phyloP scores from a whole-genome alignment of 2,329 filamentous ascomycete species.

The Chaetomium globosum region DNA sequence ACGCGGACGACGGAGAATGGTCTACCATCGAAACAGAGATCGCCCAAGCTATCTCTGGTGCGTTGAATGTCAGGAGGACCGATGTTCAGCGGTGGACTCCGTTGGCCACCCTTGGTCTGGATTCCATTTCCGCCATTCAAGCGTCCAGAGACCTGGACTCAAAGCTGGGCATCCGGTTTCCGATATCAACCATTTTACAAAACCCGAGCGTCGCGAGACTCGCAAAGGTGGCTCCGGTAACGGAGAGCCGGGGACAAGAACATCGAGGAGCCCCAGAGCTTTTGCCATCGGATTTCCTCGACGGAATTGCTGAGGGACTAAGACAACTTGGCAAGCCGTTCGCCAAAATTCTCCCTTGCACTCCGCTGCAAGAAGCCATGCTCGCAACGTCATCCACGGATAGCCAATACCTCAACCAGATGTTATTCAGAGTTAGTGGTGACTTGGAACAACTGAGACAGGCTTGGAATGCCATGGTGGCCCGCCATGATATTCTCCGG shows the following conservation, averaged over 20 bases:
- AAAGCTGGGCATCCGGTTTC: constrained; percentile 51
- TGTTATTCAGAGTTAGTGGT: constrained; percentile 62
- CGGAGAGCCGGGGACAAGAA: background rate
- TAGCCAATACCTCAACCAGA: constrained; percentile 70
- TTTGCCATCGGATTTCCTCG: constrained; percentile 37
- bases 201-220: constrained; percentile 68
- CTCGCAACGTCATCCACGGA: constrained; percentile 59
- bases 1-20: constrained; percentile 49
- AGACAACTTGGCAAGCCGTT: constrained; percentile 44
- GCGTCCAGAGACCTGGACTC: constrained; percentile 62
- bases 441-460: constrained; percentile 53
- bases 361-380: constrained; percentile 87
- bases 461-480: constrained; percentile 65
- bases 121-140: constrained; percentile 79
- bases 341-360: constrained; percentile 72
- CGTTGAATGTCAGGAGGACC: constrained; percentile 49
- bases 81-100: constrained; percentile 67
- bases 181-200: constrained; percentile 71
- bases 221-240: constrained; percentile 42
- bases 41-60: constrained; percentile 55
- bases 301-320: constrained; percentile 43
- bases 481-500: constrained; percentile 73
- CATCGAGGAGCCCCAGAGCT: constrained; percentile 10
- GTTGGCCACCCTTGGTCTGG: constrained; percentile 76
- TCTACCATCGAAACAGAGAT: constrained; percentile 60